Evolutionary conservation across 2,329 filamentous ascomycete genomes (phyloP).

Genomic region (Fusarium sp.): DNA sequence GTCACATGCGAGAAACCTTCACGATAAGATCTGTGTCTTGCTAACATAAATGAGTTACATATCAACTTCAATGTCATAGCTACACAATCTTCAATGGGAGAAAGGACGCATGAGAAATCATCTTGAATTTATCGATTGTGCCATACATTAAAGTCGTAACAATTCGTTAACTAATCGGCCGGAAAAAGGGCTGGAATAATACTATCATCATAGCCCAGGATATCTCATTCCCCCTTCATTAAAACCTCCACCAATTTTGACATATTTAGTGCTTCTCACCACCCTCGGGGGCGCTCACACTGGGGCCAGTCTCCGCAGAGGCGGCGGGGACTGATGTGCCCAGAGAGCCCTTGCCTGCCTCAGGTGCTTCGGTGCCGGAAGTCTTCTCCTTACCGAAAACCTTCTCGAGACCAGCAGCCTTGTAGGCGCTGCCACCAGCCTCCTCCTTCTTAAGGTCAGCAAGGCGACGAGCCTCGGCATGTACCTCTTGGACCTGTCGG

Average conservation of each 20-base stretch:
- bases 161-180: slow-evolving; percentile 39
- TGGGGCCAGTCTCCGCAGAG: slow-evolving; percentile 40
- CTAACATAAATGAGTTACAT: too few species aligned
- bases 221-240: slow-evolving; percentile 13
- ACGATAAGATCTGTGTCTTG: too few species aligned
- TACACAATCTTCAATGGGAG: too few species aligned
- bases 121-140: slow-evolving; percentile 37
- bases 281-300: slow-evolving; percentile 44
- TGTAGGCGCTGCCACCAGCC: slow-evolving; percentile 70
- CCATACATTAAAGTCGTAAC: slow-evolving; percentile 43
- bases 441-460: slow-evolving; percentile 86
- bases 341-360: slow-evolving; percentile 32
- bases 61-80: too few species aligned
- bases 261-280: slow-evolving; percentile 38
- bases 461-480: slow-evolving; percentile 88
- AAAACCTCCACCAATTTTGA: slow-evolving; percentile 6
- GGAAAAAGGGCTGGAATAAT: slow-evolving; percentile 18
- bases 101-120: background rate
- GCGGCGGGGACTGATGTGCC: slow-evolving; percentile 41
- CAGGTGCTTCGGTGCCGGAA: slow-evolving; percentile 32
- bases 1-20: too few species aligned
- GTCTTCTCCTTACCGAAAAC: slow-evolving; percentile 68
- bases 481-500: slow-evolving; percentile 94
- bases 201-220: slow-evolving; percentile 16
- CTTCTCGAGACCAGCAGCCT: slow-evolving; percentile 69